Base-by-base conservation (phyloP, 2,329 filamentous ascomycete species). In the Eutypella sp. region DNA sequence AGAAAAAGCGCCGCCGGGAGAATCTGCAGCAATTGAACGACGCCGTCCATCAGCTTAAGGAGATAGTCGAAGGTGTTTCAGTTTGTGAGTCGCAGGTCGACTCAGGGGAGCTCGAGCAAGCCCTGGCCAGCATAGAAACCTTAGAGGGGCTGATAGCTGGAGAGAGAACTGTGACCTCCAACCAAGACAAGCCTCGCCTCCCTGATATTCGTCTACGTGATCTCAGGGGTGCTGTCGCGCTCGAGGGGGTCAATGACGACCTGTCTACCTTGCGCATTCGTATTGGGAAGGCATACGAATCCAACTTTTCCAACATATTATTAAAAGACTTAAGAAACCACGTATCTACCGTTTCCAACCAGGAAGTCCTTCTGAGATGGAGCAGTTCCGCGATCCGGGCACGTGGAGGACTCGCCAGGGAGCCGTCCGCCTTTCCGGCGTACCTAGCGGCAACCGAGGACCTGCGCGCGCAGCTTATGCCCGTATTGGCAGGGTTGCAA, bases 261-360 rank as follows among this genome's bases (percentile, higher is more conserved):
- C 75, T 99, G 34, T 76, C 81, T 40, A 80, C 84, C 27, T 70
- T 99, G 40, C 83, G 89, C 47, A 80, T 82, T 52, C 84, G 89
- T 3, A 89, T 96, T 47, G 93, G 93, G 19, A 90, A 86, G 64
- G 87, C 84, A 0, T 97, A 91, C 60, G 91, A 97, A 63, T 71
- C 78, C 2, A 83, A 84, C 38, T 95, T 97, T 57, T 73, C 93
- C 24, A 80, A 83, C 48, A 80, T 87, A 23, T 73, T 99, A 16
- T 74, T 97, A 24, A 77, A 75, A 3, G 93, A 99, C 65, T 67
- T 97, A 34, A 81, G 87, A 42, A 75, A 78, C n/a, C 93, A 99
- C 62, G 75, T 90, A 23, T 82, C 87, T 44, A 80, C 76, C 2
- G 84, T 93, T 2, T 82, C 89, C 1, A 70, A 71, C 1, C 70